Conservation (phyloP, 371 early-diverging fungal genomes). For the Umbelopsis sp. region DNA sequence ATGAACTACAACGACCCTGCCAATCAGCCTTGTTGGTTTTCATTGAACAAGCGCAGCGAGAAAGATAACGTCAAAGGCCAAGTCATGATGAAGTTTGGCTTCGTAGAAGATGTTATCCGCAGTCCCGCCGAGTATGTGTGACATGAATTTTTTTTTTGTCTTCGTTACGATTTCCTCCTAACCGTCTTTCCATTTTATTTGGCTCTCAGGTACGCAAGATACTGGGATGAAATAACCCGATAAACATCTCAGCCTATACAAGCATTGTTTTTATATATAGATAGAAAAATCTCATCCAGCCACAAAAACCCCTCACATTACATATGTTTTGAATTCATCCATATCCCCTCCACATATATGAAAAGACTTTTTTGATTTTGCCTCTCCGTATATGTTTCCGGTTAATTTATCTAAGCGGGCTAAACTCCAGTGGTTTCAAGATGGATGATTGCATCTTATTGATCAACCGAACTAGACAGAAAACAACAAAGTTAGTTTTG, state of each 20-base stretch:
- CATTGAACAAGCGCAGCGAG: slow-evolving; percentile 41
- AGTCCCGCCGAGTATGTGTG: slow-evolving; percentile 10
- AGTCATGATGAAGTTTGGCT: slow-evolving; percentile 45
- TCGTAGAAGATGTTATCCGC: slow-evolving; percentile 31
- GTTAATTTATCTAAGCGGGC: slow-evolving; percentile 66
- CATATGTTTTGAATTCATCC: neutral
- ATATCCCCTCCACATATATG: neutral
- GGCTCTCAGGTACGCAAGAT: neutral
- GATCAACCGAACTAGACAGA: slow-evolving; percentile 72
- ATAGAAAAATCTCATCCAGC: neutral
- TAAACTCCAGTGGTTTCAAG: slow-evolving; percentile 78
- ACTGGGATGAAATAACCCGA: slow-evolving; percentile 17
- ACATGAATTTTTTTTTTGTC: neutral
- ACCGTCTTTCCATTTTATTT: neutral
- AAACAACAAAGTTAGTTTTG: too few species aligned
- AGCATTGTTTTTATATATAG: neutral
- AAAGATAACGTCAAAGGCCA: slow-evolving; percentile 49
- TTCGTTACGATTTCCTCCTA: neutral
- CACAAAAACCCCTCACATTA: neutral
- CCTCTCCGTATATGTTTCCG: slow-evolving; percentile 1
- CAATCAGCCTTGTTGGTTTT: slow-evolving; percentile 46
- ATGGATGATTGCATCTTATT: slow-evolving; percentile 85
- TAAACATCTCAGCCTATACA: neutral
- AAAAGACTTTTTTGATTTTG: neutral
- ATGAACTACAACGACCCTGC: slow-evolving; percentile 56